Evolutionary conservation across 1,284 basidiomycete genomes (phyloP).

Genomic region (Fistulinella staudtii): DNA sequence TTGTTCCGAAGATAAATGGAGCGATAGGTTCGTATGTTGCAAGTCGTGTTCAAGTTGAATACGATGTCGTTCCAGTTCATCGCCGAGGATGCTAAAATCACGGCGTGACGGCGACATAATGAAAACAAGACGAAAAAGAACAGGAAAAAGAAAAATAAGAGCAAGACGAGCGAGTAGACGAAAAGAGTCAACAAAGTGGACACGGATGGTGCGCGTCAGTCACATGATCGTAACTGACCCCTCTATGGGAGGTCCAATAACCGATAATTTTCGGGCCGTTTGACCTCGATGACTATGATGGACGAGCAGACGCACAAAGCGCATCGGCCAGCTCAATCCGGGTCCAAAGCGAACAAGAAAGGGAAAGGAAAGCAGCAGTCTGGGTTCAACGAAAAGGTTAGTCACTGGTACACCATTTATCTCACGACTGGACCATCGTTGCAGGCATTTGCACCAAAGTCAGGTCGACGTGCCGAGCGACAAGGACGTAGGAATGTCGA

Average conservation of each 20-base stretch:
- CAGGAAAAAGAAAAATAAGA: slow-evolving; percentile 6
- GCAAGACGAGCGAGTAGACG: slow-evolving; percentile 10
- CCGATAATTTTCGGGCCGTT: slow-evolving; percentile 5
- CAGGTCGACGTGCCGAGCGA: slow-evolving; percentile 82
- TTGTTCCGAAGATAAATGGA: slow-evolving; percentile 51
- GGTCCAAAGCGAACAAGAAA: slow-evolving; percentile 75
- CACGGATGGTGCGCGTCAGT: slow-evolving; percentile 21
- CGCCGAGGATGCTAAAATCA: slow-evolving; percentile 51
- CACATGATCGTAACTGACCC: slow-evolving; percentile 26
- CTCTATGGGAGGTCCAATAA: slow-evolving; percentile 13
- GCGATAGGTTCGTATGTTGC: slow-evolving; percentile 64
- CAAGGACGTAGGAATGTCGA: slow-evolving; percentile 91
- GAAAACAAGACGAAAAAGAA: slow-evolving; percentile 23
- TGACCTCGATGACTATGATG: slow-evolving; percentile 37
- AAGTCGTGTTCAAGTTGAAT: slow-evolving; percentile 73
- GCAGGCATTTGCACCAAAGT: slow-evolving; percentile 92
- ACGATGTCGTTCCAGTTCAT: slow-evolving; percentile 66
- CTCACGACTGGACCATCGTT: no score
- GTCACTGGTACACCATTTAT: neutral
- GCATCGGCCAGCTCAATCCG: slow-evolving; percentile 71
- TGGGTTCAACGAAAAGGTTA: slow-evolving; percentile 89
- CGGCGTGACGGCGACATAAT: slow-evolving; percentile 23
- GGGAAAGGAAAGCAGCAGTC: slow-evolving; percentile 67
- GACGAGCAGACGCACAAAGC: slow-evolving; percentile 74
- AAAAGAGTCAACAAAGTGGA: slow-evolving; percentile 14